Percentiles rank a stretch among this genome's conserved stretches.
These are phyloP conservation scores for Brettanomyces custersianus DNA, from an alignment of 805 yeast genomes.

Conservation along the genomic window DNA sequence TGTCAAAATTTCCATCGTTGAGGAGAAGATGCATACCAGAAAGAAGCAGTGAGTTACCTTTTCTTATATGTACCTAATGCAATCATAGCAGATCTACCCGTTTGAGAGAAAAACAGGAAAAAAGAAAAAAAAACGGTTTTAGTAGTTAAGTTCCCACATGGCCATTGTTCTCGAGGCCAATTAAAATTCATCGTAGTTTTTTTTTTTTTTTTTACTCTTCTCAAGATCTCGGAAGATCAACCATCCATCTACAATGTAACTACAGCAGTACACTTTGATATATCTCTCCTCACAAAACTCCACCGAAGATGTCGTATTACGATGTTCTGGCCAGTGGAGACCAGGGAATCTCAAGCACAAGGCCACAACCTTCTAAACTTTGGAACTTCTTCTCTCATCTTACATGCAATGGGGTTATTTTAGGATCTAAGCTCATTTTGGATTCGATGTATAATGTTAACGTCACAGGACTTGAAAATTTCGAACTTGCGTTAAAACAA, in stretches of 20 bases:
- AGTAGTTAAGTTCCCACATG: no score
- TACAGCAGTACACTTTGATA: no score
- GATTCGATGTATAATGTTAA: constrained; percentile 55
- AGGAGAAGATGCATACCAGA: constrained; percentile 73
- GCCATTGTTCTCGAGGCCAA: no score
- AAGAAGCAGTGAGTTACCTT: no score
- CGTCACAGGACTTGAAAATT: constrained; percentile 50
- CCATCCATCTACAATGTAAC: no score
- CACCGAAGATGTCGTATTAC: constrained; percentile 50
- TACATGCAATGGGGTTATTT: constrained; percentile 59
- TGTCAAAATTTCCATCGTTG: constrained; percentile 83
- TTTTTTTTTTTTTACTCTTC: no score
- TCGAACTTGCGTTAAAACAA: constrained; percentile 55
- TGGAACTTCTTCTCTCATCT: constrained; percentile 68
- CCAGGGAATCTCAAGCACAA: constrained; percentile 43
- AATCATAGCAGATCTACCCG: no score
- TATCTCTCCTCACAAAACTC: neutral
- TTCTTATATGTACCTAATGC: no score
- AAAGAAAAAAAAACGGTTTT: no score
- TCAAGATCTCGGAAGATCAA: neutral
- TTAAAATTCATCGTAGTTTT: no score
- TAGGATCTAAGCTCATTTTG: constrained; percentile 52
- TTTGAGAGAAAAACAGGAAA: no score
- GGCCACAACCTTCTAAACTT: constrained; percentile 43
- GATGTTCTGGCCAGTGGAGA: constrained; percentile 68